Evolutionary conservation across 1,139 yeast genomes (phyloP), one percentile per base, ranked within the genome.

Genomic region (Diutina ranongensis): DNA sequence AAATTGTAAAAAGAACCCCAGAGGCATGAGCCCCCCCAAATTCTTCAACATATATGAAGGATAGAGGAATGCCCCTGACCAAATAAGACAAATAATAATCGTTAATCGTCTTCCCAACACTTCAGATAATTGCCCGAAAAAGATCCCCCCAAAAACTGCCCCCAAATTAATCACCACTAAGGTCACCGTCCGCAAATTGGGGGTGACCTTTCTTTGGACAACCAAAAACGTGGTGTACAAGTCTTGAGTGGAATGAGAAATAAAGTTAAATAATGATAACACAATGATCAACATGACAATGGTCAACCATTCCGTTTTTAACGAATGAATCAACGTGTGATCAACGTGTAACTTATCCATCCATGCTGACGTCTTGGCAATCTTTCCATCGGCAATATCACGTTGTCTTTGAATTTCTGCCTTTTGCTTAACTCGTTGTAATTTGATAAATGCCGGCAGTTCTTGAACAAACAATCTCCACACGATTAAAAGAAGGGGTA

Each of bases 201-300:
- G 48, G 19, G 76, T 64, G 57, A 67, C 80, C 7, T 61, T 62
- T 45, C 76, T 71, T 60, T 80, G 83, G 40, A 64, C 66, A 10
- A 72, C 68, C 48, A 82, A 64, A 56, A 78, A 61, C 5, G 88
- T 80, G 47, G 88, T 87, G 58, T 76, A 80, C 57, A 81, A 62
- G 61, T 82, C 89, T 59, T 82, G 87, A 18, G 85, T 78, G 5
- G 86, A 86, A 53, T 81, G 88, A 8, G 85, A 76, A 72, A 74
- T 70, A 61, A 80, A 82, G 62, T 75, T 74, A 58, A 68, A 64
- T 9, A 72, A 74, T 3, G 76, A 60, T 71, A 73, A 66, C 50
- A 72, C 57, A 32, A 74, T 53, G 7, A 74, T 63, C 51, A 74
- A 57, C 52, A 72, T 74, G 44, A 65, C 51, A 50, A 73, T 65